These are phyloP conservation scores for Stramenopiles sp. DNA, from an alignment of 352 stramenopile genomes.

Conservation along the genomic window DNA sequence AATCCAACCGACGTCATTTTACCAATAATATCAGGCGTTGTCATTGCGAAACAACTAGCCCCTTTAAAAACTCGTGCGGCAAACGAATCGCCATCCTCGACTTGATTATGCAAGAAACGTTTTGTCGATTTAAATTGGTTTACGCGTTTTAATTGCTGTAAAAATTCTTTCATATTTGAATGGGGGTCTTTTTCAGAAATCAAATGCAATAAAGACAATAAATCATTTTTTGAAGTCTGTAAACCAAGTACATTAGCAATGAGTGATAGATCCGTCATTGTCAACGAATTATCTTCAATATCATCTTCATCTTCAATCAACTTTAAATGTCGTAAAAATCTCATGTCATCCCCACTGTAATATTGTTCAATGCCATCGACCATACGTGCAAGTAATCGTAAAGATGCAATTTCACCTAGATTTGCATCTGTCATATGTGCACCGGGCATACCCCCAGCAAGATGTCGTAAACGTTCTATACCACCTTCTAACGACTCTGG, in stretches of 20 bases:
- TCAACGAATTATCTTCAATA: not conserved
- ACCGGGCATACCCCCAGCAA: not conserved
- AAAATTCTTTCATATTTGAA: not conserved
- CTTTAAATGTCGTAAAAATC: not conserved
- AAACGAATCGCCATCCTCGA: not conserved
- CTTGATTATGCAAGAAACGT: not conserved
- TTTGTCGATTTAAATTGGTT: not conserved
- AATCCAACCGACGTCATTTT: not conserved
- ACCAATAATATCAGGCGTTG: not conserved
- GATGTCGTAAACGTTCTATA: not conserved
- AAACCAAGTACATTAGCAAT: not conserved
- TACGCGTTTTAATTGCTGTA: not conserved
- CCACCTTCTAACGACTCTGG: not conserved
- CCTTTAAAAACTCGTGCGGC: not conserved
- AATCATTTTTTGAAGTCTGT: not conserved
- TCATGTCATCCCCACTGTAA: not conserved
- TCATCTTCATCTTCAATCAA: not conserved
- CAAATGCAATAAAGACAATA: not conserved
- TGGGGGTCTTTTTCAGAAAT: not conserved
- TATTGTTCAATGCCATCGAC: not conserved
- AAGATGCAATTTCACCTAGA: not conserved
- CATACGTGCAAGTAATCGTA: not conserved
- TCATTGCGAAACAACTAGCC: not conserved
- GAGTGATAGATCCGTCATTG: not conserved
- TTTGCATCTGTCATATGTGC: not conserved